Evolutionary conservation across 2,329 filamentous ascomycete species (phyloP).

Genomic region (Pseudopyrenochaeta lycopersici): DNA sequence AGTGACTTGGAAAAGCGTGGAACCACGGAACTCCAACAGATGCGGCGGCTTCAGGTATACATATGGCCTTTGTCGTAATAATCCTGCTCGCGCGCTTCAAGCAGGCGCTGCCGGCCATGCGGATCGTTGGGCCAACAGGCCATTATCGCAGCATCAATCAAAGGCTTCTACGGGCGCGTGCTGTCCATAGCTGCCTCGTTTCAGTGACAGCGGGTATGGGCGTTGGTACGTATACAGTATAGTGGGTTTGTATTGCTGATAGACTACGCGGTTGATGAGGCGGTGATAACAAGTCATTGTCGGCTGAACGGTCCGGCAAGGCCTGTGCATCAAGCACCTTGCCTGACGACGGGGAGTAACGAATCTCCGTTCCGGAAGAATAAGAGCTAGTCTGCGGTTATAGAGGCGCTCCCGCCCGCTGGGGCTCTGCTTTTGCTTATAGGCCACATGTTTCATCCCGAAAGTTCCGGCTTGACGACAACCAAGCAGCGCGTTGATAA

Average conservation of each 20-base stretch:
- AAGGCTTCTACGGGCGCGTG: slow-evolving; percentile 12
- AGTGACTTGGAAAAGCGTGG: background rate
- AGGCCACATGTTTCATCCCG: slow-evolving; percentile 7
- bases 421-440: background rate
- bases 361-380: slow-evolving; percentile 24
- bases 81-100: slow-evolving; percentile 1
- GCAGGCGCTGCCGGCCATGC: slow-evolving; percentile 22
- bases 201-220: slow-evolving; percentile 14
- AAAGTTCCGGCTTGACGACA: slow-evolving; percentile 4
- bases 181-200: slow-evolving; percentile 15
- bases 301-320: slow-evolving; percentile 40
- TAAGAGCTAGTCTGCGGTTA: slow-evolving; percentile 9
- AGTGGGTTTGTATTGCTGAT: slow-evolving; percentile 34
- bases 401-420: background rate
- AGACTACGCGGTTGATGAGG: slow-evolving; percentile 21
- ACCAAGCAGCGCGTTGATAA: background rate
- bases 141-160: slow-evolving; percentile 16
- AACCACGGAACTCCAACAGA: slow-evolving; percentile 3
- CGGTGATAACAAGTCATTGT: slow-evolving; percentile 18
- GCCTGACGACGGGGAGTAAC: slow-evolving; percentile 10
- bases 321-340: slow-evolving; percentile 18
- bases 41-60: slow-evolving; percentile 12
- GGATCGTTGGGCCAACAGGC: slow-evolving; percentile 25
- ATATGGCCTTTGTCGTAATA: slow-evolving; percentile 18
- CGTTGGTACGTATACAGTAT: slow-evolving; percentile 33